Base-by-base conservation (phyloP, 2,329 filamentous ascomycete species). In the Capronia coronata region DNA sequence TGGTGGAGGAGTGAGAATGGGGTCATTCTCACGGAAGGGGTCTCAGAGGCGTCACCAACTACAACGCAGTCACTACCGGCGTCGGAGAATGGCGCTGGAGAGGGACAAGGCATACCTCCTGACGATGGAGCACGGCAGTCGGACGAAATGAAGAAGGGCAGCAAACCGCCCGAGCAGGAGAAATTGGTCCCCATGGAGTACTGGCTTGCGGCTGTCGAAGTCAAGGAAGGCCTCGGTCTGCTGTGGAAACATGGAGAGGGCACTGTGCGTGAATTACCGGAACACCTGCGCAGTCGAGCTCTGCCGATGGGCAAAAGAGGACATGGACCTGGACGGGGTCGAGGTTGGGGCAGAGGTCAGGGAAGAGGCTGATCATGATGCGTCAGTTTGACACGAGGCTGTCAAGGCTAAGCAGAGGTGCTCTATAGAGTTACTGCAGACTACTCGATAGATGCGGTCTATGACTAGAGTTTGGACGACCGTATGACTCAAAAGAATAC, bases 1-100 rank as follows among this genome's bases (percentile, higher is more conserved):
- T 94, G 90, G 78, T 94, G 86, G 81, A 65, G 80, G 54, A 88
- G 85, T 64, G 84, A 86, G 59, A 91, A 91, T 63, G 84, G 80
- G 1, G 86, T 91, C 7, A 75, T 90, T 54, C 68, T 91, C 56
- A 71, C 63, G 67, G 74, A 63, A 67, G 78, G 66, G 66, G 72
- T 68, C 1, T 43, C 40, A 25, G 3, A 7, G 23, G 5, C 29
- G 29, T 32, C 29, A 3, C 3, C 29, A 32, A n/a, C 29, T 6
- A 9, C 29, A 32, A n/a, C 7, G 7, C n/a, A 6, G 11, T 9
- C 29, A n/a, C 11, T 32, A 3, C n/a, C n/a, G 29, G 29, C 3
- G 11, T 32, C 29, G 3, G 29, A n/a, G 29, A 3, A 32, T n/a
- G 7, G 13, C 7, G 29, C 7, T n/a, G 29, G 29, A n/a, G 7